Evolutionary conservation across 1,284 basidiomycete genomes (phyloP), one percentile per base, ranked within the genome.

Genomic region (Phylloporus gajari): DNA sequence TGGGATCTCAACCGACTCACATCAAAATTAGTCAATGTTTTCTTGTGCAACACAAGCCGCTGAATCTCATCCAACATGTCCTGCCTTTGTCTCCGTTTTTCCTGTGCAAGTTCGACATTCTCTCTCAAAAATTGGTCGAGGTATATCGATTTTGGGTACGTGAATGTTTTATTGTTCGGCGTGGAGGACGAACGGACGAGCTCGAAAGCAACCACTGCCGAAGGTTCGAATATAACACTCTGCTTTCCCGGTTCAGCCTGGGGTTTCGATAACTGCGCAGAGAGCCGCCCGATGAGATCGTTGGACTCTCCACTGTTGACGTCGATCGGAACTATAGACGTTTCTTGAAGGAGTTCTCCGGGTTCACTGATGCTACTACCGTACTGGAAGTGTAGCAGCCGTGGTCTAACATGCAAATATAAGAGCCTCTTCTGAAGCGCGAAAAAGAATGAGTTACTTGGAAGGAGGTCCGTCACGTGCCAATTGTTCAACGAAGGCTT

Each of bases 41-140:
- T 82, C 77, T 86, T 90, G 75, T 85, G 85, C 70, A 78, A 76
- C 46, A 81, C 83, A 40, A 93, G 78, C 60, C 83, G 82, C 65
- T 86, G 83, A 23, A 90, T 85, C 70, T 90, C 85, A n/a, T 82
- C 83, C 12, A 83, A 74, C 68, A 91, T 85, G 42, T 86, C 83
- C n/a, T 82, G 81, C 76, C 89, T 86, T 70, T 84, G 74, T 58
- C 67, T 76, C 64, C 88, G 80, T 76, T 89, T 90, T 69, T 84
- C 79, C 44, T 87, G 85, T 9, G 89, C 87, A 44, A 91, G 73
- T 23, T 85, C 84, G 5, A 88, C 75, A 68, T 93, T 93, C 67
- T 87, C 85, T 67, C 85, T 84, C 73, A 94, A 76, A 76, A 94
- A 95, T 71, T 90, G 89, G 78, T 95, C 94, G 67, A 95, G 83